Evolutionary conservation across 176 grass and related monocot species (phyloP).

Genomic region (Musa schizocarpa): DNA sequence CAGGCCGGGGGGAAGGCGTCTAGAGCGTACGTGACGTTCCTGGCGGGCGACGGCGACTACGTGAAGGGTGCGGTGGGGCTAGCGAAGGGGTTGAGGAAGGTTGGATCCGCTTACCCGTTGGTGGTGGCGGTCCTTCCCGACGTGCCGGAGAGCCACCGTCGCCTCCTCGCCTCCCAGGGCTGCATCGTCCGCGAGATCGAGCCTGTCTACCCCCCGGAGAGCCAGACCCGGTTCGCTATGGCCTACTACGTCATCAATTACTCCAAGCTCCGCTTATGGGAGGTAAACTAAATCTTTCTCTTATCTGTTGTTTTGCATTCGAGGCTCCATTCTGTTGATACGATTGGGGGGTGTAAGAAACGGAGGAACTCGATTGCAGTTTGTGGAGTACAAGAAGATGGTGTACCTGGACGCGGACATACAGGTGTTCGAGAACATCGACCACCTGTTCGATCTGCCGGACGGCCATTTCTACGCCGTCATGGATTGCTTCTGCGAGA

Average conservation of each 20-base stretch:
- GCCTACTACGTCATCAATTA: conserved; percentile 93
- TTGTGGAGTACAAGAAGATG: conserved; percentile 84
- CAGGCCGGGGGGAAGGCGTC: background rate
- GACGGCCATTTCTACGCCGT: conserved; percentile 72
- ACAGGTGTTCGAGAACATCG: conserved; percentile 76
- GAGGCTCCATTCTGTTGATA: background rate
- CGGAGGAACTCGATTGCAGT: conserved; percentile 23
- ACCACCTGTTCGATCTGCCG: conserved; percentile 66
- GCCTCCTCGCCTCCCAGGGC: conserved; percentile 51
- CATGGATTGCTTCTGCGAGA: conserved; percentile 97
- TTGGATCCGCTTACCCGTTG: conserved; percentile 41
- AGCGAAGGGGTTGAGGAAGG: conserved; percentile 73
- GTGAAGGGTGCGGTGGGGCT: conserved; percentile 73
- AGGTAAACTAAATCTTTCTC: conserved; percentile 20
- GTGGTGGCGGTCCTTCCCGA: conserved; percentile 73
- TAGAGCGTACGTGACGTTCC: conserved; percentile 64
- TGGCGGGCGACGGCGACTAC: conserved; percentile 75
- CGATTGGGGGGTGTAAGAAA: background rate
- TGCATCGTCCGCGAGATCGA: conserved; percentile 76
- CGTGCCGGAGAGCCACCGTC: conserved; percentile 66
- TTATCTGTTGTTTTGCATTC: background rate
- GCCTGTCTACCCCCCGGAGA: conserved; percentile 77
- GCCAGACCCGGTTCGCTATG: conserved; percentile 89
- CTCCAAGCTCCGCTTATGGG: conserved; percentile 97
- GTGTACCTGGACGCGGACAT: conserved; percentile 90